phyloP scores from a whole-genome alignment of 805 yeast genomes.

The Clavispora vitiphila region DNA sequence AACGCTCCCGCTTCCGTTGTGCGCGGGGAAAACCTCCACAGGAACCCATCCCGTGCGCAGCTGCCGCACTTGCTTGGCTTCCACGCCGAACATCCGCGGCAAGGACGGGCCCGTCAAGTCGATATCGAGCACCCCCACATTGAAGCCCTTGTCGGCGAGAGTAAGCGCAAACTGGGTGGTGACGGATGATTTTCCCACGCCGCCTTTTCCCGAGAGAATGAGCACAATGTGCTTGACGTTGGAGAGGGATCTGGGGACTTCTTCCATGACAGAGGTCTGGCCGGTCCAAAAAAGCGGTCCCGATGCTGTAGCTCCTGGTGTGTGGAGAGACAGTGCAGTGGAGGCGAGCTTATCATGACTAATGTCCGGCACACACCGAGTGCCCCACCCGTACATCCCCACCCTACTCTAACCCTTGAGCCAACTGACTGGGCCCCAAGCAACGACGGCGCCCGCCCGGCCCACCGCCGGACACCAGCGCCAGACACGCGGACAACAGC shows the following conservation, averaged over 20 bases:
- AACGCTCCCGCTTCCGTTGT: slow-evolving; percentile 27
- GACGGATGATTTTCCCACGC: slow-evolving; percentile 95
- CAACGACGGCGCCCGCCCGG: no score
- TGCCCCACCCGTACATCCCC: no score
- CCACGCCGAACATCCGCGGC: slow-evolving; percentile 95
- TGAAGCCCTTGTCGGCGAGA: slow-evolving; percentile 61
- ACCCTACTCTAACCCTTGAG: no score
- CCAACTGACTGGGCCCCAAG: no score
- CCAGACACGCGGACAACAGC: no score
- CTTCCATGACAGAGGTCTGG: slow-evolving; percentile 3
- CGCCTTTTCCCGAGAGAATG: slow-evolving; percentile 91
- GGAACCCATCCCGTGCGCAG: slow-evolving; percentile 89
- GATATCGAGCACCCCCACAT: slow-evolving; percentile 92
- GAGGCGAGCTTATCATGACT: neutral
- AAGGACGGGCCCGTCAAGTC: slow-evolving; percentile 96
- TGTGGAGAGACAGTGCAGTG: no score
- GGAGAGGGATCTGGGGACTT: slow-evolving; percentile 30
- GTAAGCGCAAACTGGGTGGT: slow-evolving; percentile 92
- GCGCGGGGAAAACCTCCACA: slow-evolving; percentile 40
- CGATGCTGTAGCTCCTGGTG: no score
- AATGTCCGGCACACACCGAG: slow-evolving; percentile 1
- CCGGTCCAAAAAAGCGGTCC: no score
- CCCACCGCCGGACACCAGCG: neutral
- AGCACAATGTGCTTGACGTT: slow-evolving; percentile 72
- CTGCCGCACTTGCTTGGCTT: slow-evolving; percentile 73